phyloP scores from a whole-genome alignment of 2,329 filamentous ascomycete genomes.

The Arthrobotrys conoides region DNA sequence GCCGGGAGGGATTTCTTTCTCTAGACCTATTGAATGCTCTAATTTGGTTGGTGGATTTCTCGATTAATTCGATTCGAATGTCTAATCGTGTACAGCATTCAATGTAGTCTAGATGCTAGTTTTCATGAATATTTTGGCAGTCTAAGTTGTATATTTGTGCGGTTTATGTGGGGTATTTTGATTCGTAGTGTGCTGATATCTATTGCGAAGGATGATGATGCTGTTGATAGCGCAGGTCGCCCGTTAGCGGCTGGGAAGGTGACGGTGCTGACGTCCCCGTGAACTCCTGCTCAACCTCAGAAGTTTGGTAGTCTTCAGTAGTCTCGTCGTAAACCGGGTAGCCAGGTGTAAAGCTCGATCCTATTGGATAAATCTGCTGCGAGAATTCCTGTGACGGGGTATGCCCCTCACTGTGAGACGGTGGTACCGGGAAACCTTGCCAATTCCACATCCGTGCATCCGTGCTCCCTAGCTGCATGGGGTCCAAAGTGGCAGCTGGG shows the following conservation, averaged over 20 bases:
- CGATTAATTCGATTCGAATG: slow-evolving; percentile 29
- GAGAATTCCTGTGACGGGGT: slow-evolving; percentile 43
- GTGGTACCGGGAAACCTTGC: slow-evolving; percentile 38
- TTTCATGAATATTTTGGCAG: slow-evolving; percentile 1
- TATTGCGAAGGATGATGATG: slow-evolving; percentile 18
- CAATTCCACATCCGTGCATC: slow-evolving; percentile 47
- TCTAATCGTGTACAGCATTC: slow-evolving; percentile 37
- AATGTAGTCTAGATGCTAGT: slow-evolving; percentile 26
- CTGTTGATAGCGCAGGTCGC: slow-evolving; percentile 31
- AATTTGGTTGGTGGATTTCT: slow-evolving; percentile 2
- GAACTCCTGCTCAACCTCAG: slow-evolving; percentile 43
- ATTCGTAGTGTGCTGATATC: background rate
- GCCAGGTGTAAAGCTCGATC: slow-evolving; percentile 37
- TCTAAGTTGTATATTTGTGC: slow-evolving; percentile 26
- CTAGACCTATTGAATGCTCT: slow-evolving; percentile 23
- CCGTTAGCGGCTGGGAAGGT: slow-evolving; percentile 9
- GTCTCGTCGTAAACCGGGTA: slow-evolving; percentile 38
- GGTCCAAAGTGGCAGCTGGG: slow-evolving; percentile 10
- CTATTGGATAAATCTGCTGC: slow-evolving; percentile 54
- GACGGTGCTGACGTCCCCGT: slow-evolving; percentile 28
- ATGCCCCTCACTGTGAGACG: slow-evolving; percentile 39
- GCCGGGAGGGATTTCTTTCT: slow-evolving; percentile 5
- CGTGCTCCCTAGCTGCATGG: slow-evolving; percentile 46
- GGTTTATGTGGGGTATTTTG: slow-evolving; percentile 11
- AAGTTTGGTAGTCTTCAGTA: slow-evolving; percentile 35